Evolutionary conservation across 148 eudicot species (phyloP), one percentile per base, ranked within the genome.

Genomic region (Chenopodium berlandieri): DNA sequence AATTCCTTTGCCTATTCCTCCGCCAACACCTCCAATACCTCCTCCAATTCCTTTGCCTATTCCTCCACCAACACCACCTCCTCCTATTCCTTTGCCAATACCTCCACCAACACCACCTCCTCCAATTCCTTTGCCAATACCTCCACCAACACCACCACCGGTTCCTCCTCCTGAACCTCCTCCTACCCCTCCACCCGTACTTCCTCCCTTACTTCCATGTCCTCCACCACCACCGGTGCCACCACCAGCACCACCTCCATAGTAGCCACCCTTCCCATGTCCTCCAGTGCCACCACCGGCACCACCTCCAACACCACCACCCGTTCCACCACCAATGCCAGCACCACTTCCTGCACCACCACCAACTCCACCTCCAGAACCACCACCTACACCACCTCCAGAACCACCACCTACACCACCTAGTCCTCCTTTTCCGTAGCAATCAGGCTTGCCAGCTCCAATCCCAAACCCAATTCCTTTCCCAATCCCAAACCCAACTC

Each of bases 401-500:
- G 37, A 40, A 4, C 25, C 56, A 1, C n/a, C 74, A 2, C 68
- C 79, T 7, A 74, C 83, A 10, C 58, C 83, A 23, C 0, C 65
- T 16, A 71, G 58, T 37, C 84, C 84, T 3, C 75, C 80, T 78
- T 82, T 82, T 0, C 79, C 84, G 27, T 68, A 76, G 5, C 76
- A 82, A 69, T 56, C 84, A 37, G 75, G 75, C 72, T 81, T 81
- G 40, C 37, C 52, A 68, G 60, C 40, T 40, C 64, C 73, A 48
- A 74, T 11, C 2, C 83, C 83, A 81, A 75, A 54, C 5, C 60
- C 60, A 54, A 54, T 11, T 48, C 52, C 52, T 48, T 48, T 54
- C 60, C 83, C 83, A 19, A 54, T 23, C 30, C 83, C 83, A 47
- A 64, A 64, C 1, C 83, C 83, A 81, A 81, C 63, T 44, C 84